Conservation (phyloP, 2,329 filamentous ascomycete species). For the Escovopsis sp. region DNA sequence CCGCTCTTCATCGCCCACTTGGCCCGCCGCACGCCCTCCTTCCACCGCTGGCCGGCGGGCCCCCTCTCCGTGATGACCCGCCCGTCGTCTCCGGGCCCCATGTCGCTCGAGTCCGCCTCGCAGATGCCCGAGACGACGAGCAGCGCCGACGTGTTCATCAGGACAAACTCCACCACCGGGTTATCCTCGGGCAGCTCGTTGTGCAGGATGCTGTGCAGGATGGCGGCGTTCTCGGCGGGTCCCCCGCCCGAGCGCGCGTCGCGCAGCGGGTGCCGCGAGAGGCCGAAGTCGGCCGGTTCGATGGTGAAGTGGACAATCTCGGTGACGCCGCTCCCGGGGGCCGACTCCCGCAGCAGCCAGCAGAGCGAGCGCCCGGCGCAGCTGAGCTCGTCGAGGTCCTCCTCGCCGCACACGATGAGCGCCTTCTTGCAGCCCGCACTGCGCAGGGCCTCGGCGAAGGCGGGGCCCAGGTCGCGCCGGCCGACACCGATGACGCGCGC, state of each 20-base stretch:
- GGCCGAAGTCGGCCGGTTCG: conserved; percentile 72
- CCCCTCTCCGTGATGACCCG: conserved; percentile 68
- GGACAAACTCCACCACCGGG: conserved; percentile 81
- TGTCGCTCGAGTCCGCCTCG: conserved; percentile 63
- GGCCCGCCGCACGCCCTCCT: conserved; percentile 78
- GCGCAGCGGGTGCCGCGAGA: conserved; percentile 55
- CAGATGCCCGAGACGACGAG: conserved; percentile 77
- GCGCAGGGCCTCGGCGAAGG: conserved; percentile 73
- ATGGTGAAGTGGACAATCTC: conserved; percentile 64
- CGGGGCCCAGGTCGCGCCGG: conserved; percentile 67
- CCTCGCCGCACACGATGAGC: conserved; percentile 80
- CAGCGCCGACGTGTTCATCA: conserved; percentile 84
- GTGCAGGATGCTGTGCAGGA: conserved; percentile 60
- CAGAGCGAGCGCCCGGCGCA: conserved; percentile 80
- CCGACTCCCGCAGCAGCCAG: conserved; percentile 56
- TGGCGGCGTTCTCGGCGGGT: conserved; percentile 74
- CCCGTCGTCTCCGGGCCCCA: conserved; percentile 69
- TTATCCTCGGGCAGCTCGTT: conserved; percentile 61
- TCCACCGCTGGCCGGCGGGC: conserved; percentile 80
- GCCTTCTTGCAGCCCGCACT: conserved; percentile 68
- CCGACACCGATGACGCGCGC: conserved; percentile 89
- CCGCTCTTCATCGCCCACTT: conserved; percentile 80
- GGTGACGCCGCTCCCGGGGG: conserved; percentile 23
- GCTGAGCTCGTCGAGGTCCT: conserved; percentile 90
- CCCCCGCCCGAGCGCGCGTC: conserved; percentile 74